Evolutionary conservation across 306 rosid genomes (phyloP), one percentile per base, ranked within the genome.

Genomic region (Pterocarpus macrocarpus): DNA sequence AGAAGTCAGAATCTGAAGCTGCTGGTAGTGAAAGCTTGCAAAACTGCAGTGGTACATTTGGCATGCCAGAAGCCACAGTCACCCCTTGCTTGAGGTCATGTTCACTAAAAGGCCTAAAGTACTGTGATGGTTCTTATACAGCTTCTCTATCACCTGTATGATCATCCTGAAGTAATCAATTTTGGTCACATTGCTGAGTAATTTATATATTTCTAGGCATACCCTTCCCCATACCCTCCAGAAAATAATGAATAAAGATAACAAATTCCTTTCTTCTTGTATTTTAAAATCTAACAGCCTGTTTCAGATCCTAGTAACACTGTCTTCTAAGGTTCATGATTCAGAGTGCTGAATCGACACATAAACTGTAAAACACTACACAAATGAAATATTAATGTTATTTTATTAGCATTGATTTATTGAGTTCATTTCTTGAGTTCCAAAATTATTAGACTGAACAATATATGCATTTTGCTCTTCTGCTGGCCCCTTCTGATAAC

Each of bases 61-160:
- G 97, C 63, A 89, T 90, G 52, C 81, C 84, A 5, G 89, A 79
- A n/a, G 87, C 90, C 58, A n/a, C 15, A 0, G 85, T 85, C 44
- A 53, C 65, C 30, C 65, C 89, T 38, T 49, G 41, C 41, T 66
- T 44, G 39, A 33, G 69, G 22, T 56, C 34, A 15, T 78, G 17
- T 68, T 15, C 34, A 44, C 14, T 62, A 52, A 38, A 22, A 34
- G 76, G 75, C 45, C 17, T 78, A 30, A 78, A 78, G 69, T 68
- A 78, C 67, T 53, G 14, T 15, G 66, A 41, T 67, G 81, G 22
- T 56, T 55, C 32, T 78, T 78, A 67, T 67, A 66, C 68, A 67
- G 75, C 67, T 78, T 66, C 75, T 30, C 17, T 78, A 32, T 78
- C 61, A 63, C 76, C 75, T 43, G 44, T 57, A 43, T 78, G 76